Conservation (phyloP, 768 basidiomycete species). For the Coprinopsis strossmayeri region DNA sequence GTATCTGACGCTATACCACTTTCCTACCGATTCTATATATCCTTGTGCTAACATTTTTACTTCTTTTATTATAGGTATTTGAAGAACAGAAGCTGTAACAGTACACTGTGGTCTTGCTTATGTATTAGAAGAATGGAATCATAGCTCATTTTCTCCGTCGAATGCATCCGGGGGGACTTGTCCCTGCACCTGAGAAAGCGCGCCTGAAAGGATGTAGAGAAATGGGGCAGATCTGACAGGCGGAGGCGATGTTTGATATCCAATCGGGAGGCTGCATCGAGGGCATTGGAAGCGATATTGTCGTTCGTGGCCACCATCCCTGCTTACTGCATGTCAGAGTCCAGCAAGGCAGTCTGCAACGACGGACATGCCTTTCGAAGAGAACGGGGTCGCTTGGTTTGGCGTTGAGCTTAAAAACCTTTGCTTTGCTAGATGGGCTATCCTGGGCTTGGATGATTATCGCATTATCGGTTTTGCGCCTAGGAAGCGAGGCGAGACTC, state of each 20-base stretch:
- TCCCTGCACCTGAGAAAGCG: conserved; percentile 85
- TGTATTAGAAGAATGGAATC: conserved; percentile 7
- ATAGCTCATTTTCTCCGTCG: conserved; percentile 42
- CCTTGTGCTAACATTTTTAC: too few species aligned
- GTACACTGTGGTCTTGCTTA: too few species aligned
- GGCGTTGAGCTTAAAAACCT: conserved; percentile 86
- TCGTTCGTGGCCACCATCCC: conserved; percentile 63
- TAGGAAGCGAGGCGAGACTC: conserved; percentile 59
- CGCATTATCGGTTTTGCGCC: conserved; percentile 72
- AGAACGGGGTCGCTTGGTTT: conserved; percentile 61
- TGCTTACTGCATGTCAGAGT: conserved; percentile 17
- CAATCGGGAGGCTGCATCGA: conserved; percentile 59
- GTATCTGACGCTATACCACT: too few species aligned
- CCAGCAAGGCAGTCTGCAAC: not conserved
- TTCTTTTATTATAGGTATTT: not conserved
- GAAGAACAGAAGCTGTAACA: too few species aligned
- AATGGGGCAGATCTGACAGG: conserved; percentile 74
- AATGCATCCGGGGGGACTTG: conserved; percentile 83
- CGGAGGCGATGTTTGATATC: conserved; percentile 74
- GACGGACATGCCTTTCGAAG: conserved; percentile 59
- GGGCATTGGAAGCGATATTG: conserved; percentile 70
- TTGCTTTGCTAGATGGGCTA: conserved; percentile 45
- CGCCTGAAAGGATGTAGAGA: conserved; percentile 74
- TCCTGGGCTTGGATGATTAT: conserved; percentile 76
- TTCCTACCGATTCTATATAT: too few species aligned